Conservation (phyloP, 2,329 filamentous ascomycete genomes). For the Colletotrichum kahawae region DNA sequence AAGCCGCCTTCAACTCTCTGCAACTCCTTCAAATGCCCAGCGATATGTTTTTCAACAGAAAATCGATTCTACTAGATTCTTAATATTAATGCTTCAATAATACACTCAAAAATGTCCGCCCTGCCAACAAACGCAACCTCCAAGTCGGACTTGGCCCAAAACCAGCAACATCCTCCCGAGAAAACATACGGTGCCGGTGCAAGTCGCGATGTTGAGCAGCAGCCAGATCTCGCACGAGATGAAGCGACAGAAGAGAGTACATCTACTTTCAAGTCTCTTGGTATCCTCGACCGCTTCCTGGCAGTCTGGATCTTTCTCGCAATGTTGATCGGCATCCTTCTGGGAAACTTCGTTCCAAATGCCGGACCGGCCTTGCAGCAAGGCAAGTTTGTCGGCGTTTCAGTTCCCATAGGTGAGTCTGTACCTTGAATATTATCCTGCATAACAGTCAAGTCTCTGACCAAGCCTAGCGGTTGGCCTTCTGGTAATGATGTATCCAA, state of each 20-base stretch:
- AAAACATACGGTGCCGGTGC: background rate
- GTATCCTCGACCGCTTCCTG: conserved; percentile 67
- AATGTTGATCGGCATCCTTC: conserved; percentile 76
- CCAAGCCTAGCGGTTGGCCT: conserved; percentile 69
- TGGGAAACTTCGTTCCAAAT: conserved; percentile 75
- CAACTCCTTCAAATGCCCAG: background rate
- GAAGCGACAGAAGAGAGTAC: conserved; percentile 21
- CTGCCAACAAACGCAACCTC: background rate
- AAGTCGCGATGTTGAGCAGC: conserved; percentile 17
- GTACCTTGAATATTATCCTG: background rate
- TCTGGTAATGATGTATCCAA: conserved; percentile 94
- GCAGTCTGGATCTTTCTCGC: conserved; percentile 79
- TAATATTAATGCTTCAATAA: background rate
- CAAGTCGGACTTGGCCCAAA: background rate
- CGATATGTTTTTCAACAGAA: background rate
- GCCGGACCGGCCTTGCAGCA: conserved; percentile 68
- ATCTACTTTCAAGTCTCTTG: conserved; percentile 59
- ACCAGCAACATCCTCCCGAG: background rate
- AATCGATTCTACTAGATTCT: background rate
- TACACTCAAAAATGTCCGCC: background rate
- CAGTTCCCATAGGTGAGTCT: conserved; percentile 64
- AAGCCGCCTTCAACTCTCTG: background rate
- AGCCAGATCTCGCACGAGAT: background rate
- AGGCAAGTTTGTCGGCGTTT: conserved; percentile 74
- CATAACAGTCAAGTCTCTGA: background rate